These are phyloP conservation scores for Colletotrichum costaricense DNA, from an alignment of 2,329 filamentous ascomycete species.

Conservation along the genomic window DNA sequence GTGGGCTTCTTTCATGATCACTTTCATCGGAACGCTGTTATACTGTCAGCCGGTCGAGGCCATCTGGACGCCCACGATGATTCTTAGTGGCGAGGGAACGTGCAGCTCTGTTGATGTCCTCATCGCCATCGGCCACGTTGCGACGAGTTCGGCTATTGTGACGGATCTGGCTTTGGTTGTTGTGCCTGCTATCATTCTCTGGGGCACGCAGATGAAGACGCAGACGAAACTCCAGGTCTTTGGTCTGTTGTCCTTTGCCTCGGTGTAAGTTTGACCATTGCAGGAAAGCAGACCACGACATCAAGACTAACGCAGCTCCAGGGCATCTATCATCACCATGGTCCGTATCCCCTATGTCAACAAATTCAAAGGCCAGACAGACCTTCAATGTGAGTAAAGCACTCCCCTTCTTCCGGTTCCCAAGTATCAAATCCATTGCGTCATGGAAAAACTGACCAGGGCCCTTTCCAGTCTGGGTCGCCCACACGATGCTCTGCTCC, in stretches of 20 bases:
- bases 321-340: conserved; percentile 40
- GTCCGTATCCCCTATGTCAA: conserved; percentile 39
- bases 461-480: conserved; percentile 31
- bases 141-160: conserved; percentile 45
- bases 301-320: not conserved
- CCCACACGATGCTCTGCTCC: conserved; percentile 38
- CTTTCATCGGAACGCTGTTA: conserved; percentile 45
- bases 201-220: conserved; percentile 45
- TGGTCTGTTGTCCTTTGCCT: conserved; percentile 38
- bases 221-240: conserved; percentile 39
- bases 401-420: too few relatives aligned
- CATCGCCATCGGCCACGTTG: conserved; percentile 42
- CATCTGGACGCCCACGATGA: conserved; percentile 44
- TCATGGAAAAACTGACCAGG: not conserved
- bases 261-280: conserved; percentile 16
- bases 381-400: conserved; percentile 25
- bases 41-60: conserved; percentile 46
- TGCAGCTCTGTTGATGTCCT: conserved; percentile 39
- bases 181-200: conserved; percentile 46
- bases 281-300: too few relatives aligned
- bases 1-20: conserved; percentile 43
- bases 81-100: conserved; percentile 39
- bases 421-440: not conserved
- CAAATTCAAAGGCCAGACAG: conserved; percentile 34
- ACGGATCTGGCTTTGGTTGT: conserved; percentile 47